A percentile compares a stretch with the other conserved stretches of the same genome.
These are phyloP conservation scores for Phaeophleospora eucalypticola DNA, from an alignment of 2,329 filamentous ascomycete species.

Conservation along the genomic window DNA sequence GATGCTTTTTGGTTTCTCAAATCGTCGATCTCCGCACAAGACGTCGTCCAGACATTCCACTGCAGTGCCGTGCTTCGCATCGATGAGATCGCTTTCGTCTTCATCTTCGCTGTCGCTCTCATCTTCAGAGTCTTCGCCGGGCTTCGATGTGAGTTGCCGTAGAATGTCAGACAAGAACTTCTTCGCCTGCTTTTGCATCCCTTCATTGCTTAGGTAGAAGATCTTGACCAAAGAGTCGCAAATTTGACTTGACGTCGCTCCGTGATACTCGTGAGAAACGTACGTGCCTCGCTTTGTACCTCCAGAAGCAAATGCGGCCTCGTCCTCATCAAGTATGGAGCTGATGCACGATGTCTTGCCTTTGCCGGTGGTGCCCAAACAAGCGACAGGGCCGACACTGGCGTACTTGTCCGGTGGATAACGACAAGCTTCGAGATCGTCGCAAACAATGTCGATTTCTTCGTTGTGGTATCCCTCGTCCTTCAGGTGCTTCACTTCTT, in stretches of 20 bases:
- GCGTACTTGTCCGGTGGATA: neutral
- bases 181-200: neutral
- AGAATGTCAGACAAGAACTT: neutral
- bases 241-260: neutral
- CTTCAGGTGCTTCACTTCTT: neutral
- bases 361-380: constrained; percentile 14
- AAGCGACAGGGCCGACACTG: neutral
- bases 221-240: constrained; percentile 1
- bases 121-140: constrained; percentile 7
- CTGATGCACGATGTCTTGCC: constrained; percentile 17
- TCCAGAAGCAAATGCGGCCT: constrained; percentile 8
- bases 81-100: neutral
- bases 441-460: constrained; percentile 6
- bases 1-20: constrained; percentile 1
- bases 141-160: neutral
- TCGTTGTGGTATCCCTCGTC: constrained; percentile 5
- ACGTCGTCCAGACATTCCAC: constrained; percentile 6
- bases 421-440: neutral
- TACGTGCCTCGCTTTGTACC: constrained; percentile 12
- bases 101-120: constrained; percentile 7
- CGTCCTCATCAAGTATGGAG: constrained; percentile 4
- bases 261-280: constrained; percentile 7
- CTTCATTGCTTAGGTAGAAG: constrained; percentile 1
- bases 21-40: constrained; percentile 3
- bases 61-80: constrained; percentile 2